phyloP scores from a whole-genome alignment of 2,329 filamentous ascomycete genomes.

The Chrysoporthe austroafricana region DNA sequence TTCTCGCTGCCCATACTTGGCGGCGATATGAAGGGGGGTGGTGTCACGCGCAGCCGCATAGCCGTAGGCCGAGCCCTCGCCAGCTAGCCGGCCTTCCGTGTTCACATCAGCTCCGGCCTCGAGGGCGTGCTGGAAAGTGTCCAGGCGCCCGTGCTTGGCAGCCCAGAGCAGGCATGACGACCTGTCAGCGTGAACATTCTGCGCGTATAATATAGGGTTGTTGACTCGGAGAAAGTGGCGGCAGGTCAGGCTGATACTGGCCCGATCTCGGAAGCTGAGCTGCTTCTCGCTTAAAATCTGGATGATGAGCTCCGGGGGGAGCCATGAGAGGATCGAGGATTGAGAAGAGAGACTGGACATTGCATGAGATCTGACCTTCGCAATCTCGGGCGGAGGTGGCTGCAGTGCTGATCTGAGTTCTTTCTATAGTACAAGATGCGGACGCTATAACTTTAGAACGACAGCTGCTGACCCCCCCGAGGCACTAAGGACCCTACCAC shows the following conservation, averaged over 20 bases:
- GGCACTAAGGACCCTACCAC: neutral
- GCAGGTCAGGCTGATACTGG: conserved; percentile 14
- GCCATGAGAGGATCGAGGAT: neutral
- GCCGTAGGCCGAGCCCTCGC: conserved; percentile 12
- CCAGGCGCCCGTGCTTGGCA: conserved; percentile 31
- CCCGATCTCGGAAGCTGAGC: neutral
- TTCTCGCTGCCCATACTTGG: conserved; percentile 32
- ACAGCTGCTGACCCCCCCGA: neutral
- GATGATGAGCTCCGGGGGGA: conserved; percentile 12
- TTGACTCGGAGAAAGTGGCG: conserved; percentile 31
- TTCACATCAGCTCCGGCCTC: conserved; percentile 33
- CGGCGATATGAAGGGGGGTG: conserved; percentile 33
- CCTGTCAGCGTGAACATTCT: conserved; percentile 28
- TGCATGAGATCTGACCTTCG: neutral
- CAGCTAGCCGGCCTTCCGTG: conserved; percentile 18
- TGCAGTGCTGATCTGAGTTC: neutral
- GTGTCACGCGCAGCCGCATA: conserved; percentile 6
- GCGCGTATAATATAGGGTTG: conserved; percentile 31
- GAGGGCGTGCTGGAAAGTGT: conserved; percentile 32
- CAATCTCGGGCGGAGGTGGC: neutral
- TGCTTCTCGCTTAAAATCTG: neutral
- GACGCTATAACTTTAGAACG: neutral
- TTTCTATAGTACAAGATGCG: neutral
- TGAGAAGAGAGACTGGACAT: neutral
- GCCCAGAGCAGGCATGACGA: conserved; percentile 32